Conservation (phyloP, 2,329 filamentous ascomycete genomes). For the Fusarium lateritium region DNA sequence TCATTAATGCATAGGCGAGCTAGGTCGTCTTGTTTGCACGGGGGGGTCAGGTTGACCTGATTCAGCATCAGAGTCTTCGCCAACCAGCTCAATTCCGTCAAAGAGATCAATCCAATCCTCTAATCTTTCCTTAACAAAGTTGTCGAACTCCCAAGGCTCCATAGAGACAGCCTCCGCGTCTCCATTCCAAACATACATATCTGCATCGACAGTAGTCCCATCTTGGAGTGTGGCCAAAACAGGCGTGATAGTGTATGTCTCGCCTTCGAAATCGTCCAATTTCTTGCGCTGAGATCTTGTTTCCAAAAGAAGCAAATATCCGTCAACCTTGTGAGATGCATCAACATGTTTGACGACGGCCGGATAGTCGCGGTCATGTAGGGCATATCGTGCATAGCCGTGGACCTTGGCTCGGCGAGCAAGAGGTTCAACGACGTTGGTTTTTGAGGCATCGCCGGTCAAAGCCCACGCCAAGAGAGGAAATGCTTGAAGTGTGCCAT, state of each 20-base stretch:
- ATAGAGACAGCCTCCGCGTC: slow-evolving; percentile 26
- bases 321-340: slow-evolving; percentile 32
- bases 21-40: too few species aligned
- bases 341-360: slow-evolving; percentile 34
- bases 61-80: slow-evolving; percentile 1
- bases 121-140: slow-evolving; percentile 46
- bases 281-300: slow-evolving; percentile 50
- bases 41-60: too few species aligned
- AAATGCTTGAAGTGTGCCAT: slow-evolving; percentile 49
- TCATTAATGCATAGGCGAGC: too few species aligned
- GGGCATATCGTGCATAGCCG: slow-evolving; percentile 16
- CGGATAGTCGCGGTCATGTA: slow-evolving; percentile 48
- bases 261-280: slow-evolving; percentile 54
- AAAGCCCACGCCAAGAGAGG: slow-evolving; percentile 51
- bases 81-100: slow-evolving; percentile 34
- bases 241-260: slow-evolving; percentile 37
- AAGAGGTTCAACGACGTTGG: neutral
- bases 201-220: slow-evolving; percentile 41
- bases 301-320: slow-evolving; percentile 43
- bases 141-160: slow-evolving; percentile 47
- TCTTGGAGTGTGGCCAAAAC: slow-evolving; percentile 27
- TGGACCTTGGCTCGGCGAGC: slow-evolving; percentile 29
- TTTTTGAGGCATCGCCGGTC: slow-evolving; percentile 48
- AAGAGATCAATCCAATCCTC: slow-evolving; percentile 51
- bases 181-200: slow-evolving; percentile 53